Base-by-base conservation (phyloP, 23 red algal species). In the Pyropia haitanensis region DNA sequence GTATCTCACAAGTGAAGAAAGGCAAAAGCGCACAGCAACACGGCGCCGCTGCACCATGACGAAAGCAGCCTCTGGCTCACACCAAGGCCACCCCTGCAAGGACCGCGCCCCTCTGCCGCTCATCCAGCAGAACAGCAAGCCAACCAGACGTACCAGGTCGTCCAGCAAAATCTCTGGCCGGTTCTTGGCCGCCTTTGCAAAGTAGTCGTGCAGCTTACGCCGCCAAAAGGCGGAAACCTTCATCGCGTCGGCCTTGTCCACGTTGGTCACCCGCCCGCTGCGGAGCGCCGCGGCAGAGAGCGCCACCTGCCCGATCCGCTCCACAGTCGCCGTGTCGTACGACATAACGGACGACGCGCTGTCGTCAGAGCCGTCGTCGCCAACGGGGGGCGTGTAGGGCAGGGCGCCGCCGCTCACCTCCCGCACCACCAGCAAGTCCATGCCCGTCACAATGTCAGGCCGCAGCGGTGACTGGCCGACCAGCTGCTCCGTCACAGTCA, bases 211-310 rank as follows among this genome's bases (percentile, higher is more conserved):
- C 62, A 95, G 33, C 9, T 28, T 76, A 18, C 50, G 66, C 54
- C 88, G 65, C 88, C 88, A 95, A 73, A 95, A 95, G 50, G 70
- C 49, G 56, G 73, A 80, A 48, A 95, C 78, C 51, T 75, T 73
- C 80, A 95, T 66, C 2, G 77, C 74, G 64, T 95, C 88, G n/a
- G 80, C 76, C 80, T 85, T 76, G 76, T 95, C 88, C 14, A 95
- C 88, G 56, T 95, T 95, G 27, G 70, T 44, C 53, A 95, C 79
- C 18, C 79, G 50, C 19, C 88, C 88, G 29, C 63, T 79, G 14
- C 88, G 65, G 21, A 68, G 59, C 70, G 57, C 56, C 8, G 88
- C 88, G 8, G 78, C 52, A 5, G 77, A 33, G 5, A 87, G 60
- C 5, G 81, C 80, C 17, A 77, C 77, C 25, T 72, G 57, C 2